Base-by-base conservation (phyloP, 306 rosid species). In the Boehmeria nivea region DNA sequence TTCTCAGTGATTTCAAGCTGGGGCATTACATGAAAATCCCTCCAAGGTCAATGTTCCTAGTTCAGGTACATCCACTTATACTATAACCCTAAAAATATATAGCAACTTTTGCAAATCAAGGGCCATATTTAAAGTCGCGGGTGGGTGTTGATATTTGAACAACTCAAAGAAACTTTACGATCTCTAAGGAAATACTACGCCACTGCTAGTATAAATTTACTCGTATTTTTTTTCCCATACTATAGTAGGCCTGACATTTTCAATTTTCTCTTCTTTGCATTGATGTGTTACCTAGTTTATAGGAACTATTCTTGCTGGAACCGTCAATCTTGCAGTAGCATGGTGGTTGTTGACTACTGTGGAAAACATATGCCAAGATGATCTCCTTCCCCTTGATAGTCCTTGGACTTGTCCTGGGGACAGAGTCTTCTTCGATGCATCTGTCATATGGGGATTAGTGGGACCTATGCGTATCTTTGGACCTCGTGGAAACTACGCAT, bases 11-110 rank as follows among this genome's bases (percentile, higher is more conserved):
- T 73, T 87, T 87, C 76, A 84, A 87, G 81, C 87, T 87, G 11
- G 95, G 95, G 8, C 95, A 87, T 65, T 87, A 87, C 78, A 79
- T 81, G 94, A 87, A 87, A 84, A 87, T 87, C 69, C 94, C 96
- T 26, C 94, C 89, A 51, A 79, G 81, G 62, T 87, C 94, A 49
- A 87, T 87, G 95, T 87, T 87, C 69, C 65, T 84, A 37, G 88
- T 84, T 72, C 95, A 87, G 83, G 96, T 79, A 75, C 15, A 16
- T 44, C 42, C 2, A 31, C 36, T 31, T 31, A 4, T 31, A 31
- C 36, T 31, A 6, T 31, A 31, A 31, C 36, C 2, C 9, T 31
- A 31, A 31, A 10, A 31, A 31, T 31, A 31, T 31, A 31, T n/a
- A n/a, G n/a, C n/a, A n/a, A n/a, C n/a, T n/a, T 10, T 24, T 26